phyloP scores from a whole-genome alignment of 2,329 filamentous ascomycete species.

The Aspergillus sergii region DNA sequence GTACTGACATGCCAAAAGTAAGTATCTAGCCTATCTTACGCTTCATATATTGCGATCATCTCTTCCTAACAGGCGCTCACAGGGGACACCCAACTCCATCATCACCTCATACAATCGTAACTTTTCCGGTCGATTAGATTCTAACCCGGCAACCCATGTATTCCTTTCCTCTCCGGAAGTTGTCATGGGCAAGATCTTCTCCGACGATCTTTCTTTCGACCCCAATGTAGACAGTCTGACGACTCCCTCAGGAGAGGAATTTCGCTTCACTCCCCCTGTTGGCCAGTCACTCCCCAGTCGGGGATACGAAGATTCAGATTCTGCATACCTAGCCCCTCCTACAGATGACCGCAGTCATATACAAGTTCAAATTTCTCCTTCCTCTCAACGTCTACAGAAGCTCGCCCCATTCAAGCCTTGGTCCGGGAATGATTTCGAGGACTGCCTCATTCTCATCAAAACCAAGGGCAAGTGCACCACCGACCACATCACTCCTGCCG shows the following conservation, averaged over 20 bases:
- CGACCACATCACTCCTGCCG: too few relatives aligned
- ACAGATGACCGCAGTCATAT: slow-evolving; percentile 51
- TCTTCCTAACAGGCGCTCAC: slow-evolving; percentile 44
- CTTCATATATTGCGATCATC: neutral
- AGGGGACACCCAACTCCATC: slow-evolving; percentile 94
- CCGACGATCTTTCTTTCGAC: too few relatives aligned
- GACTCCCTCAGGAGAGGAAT: too few relatives aligned
- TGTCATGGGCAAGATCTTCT: too few relatives aligned
- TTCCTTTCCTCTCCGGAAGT: too few relatives aligned
- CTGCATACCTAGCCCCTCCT: too few relatives aligned
- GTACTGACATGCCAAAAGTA: slow-evolving; percentile 66
- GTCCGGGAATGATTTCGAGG: slow-evolving; percentile 85
- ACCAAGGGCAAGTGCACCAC: slow-evolving; percentile 56
- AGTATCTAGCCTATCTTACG: neutral
- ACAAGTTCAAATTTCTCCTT: slow-evolving; percentile 79
- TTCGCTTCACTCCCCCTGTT: too few relatives aligned
- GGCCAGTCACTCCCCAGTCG: too few relatives aligned
- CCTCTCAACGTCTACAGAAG: slow-evolving; percentile 91
- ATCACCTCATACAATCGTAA: slow-evolving; percentile 99
- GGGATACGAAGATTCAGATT: too few relatives aligned
- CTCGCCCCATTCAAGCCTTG: slow-evolving; percentile 83
- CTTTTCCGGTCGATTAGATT: slow-evolving; percentile 97
- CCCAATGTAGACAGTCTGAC: too few relatives aligned
- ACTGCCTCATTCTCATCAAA: slow-evolving; percentile 95
- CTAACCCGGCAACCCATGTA: slow-evolving; percentile 60